phyloP scores from a whole-genome alignment of 768 basidiomycete species.

The button mushroom (Agaricus bisporus) region DNA sequence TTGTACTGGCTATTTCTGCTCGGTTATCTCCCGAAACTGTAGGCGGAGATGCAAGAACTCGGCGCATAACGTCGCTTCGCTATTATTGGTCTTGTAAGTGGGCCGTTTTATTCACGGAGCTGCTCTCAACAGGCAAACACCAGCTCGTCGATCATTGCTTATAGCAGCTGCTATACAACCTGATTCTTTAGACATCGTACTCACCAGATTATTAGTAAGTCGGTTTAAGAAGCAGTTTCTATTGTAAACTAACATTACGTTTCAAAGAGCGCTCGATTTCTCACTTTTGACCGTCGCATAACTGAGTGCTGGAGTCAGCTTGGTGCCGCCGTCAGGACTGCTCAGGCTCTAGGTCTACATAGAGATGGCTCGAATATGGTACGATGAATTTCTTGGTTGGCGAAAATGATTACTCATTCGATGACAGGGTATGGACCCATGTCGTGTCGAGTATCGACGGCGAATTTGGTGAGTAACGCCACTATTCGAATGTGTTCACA shows the following conservation, averaged over 20 bases:
- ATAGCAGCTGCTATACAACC: constrained; percentile 93
- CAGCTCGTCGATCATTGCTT: constrained; percentile 81
- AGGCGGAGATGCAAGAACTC: constrained; percentile 69
- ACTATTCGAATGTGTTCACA: not conserved
- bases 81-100: constrained; percentile 94
- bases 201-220: constrained; percentile 82
- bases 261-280: constrained; percentile 45
- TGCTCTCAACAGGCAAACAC: constrained; percentile 10
- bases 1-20: constrained; percentile 83
- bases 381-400: constrained; percentile 17
- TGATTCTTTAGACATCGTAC: constrained; percentile 87
- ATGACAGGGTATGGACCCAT: constrained; percentile 60
- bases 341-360: constrained; percentile 89
- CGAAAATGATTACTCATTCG: not conserved
- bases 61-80: constrained; percentile 75
- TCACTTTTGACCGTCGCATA: constrained; percentile 75
- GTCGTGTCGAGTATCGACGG: constrained; percentile 81
- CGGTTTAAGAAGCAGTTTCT: constrained; percentile 10
- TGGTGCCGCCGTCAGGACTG: constrained; percentile 88
- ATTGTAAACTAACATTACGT: not conserved
- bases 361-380: constrained; percentile 84
- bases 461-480: constrained; percentile 65
- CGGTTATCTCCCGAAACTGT: constrained; percentile 82
- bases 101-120: not conserved
- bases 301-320: constrained; percentile 97